Percentiles rank a stretch among this genome's conserved stretches.
Evolutionary conservation across 73 alveolate species (phyloP).

Genomic region (Paraurostyla sp.): DNA sequence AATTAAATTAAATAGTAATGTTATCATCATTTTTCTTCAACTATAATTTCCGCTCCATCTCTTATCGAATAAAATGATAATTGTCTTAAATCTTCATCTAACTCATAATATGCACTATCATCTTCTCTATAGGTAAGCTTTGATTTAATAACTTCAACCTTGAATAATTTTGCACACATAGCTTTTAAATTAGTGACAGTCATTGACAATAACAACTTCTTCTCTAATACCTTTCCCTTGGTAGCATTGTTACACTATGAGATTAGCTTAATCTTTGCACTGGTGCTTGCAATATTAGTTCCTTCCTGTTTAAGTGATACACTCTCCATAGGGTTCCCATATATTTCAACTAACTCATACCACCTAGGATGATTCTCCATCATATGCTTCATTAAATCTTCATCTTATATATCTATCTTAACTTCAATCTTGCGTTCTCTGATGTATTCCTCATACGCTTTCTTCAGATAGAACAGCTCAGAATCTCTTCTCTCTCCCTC

Average conservation of each 20-base stretch:
- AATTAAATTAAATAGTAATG: not conserved
- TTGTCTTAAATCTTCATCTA: slow-evolving; percentile 74
- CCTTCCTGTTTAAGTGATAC: slow-evolving; percentile 54
- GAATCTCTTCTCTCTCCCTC: slow-evolving; percentile 80
- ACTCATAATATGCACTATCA: slow-evolving; percentile 14
- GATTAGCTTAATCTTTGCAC: slow-evolving; percentile 52
- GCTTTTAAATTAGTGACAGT: slow-evolving; percentile 72
- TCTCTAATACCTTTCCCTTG: slow-evolving; percentile 62
- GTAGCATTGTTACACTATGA: slow-evolving; percentile 14
- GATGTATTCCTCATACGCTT: slow-evolving; percentile 76
- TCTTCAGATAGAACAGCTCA: slow-evolving; percentile 72
- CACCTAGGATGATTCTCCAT: slow-evolving; percentile 68
- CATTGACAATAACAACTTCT: slow-evolving; percentile 63
- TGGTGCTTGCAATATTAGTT: slow-evolving; percentile 38
- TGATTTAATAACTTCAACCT: slow-evolving; percentile 34
- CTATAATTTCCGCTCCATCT: slow-evolving; percentile 69
- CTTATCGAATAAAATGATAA: slow-evolving; percentile 56
- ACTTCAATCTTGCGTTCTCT: slow-evolving; percentile 56
- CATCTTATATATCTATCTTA: slow-evolving; percentile 53
- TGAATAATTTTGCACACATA: slow-evolving; percentile 73
- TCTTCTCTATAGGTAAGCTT: slow-evolving; percentile 53
- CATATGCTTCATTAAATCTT: slow-evolving; percentile 63
- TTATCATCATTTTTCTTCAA: slow-evolving; percentile 25
- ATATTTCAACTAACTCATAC: slow-evolving; percentile 67
- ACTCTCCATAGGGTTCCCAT: slow-evolving; percentile 79